Base-by-base conservation (phyloP, 768 basidiomycete genomes). In the Collybia sp. region DNA sequence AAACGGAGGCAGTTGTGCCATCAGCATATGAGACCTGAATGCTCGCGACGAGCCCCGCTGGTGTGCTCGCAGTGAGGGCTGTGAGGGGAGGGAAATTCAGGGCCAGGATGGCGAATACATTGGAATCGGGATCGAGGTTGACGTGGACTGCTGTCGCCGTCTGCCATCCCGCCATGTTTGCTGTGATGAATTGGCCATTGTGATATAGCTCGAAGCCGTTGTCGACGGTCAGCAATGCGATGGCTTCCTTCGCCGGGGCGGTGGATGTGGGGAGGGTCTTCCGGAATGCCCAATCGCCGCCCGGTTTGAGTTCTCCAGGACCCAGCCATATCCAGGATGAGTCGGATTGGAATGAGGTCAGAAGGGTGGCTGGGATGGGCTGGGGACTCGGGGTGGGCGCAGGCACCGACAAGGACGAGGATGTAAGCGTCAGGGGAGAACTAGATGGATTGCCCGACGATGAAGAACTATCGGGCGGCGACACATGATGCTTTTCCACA, bases 271-370 rank as follows among this genome's bases (percentile, higher is more conserved):
- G n/a, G 48, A 52, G 60, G 0, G 58, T 60, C 40, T 58, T 58
- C 11, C 66, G 61, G 43, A 67, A 60, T 6, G 57, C 66, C 13
- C 58, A 50, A 20, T 55, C 56, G n/a, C 51, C 58, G 5, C 12
- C 16, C 56, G 56, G 11, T 53, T 52, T 52, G 18, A 52, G 36
- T n/a, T 50, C 43, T 12, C 49, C 30, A 45, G 61, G 60, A 4
- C 46, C 18, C 1, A 62, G 59, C 62, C 62, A 65, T 16, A 65
- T 65, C 62, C 64, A 63, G 1, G 53, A 55, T 20, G 56, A 49
- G 30, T n/a, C n/a, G n/a, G 38, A 30, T 1, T 49, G 53, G 40
- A 64, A 64, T 4, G 56, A 47, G 2, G 55, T 43, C 8, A 52
- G 38, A 6, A 61, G 52, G 25, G 25, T 25, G 25, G 25, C 25